Conservation (phyloP, 768 basidiomycete genomes). For the Termitomyces sp. region DNA sequence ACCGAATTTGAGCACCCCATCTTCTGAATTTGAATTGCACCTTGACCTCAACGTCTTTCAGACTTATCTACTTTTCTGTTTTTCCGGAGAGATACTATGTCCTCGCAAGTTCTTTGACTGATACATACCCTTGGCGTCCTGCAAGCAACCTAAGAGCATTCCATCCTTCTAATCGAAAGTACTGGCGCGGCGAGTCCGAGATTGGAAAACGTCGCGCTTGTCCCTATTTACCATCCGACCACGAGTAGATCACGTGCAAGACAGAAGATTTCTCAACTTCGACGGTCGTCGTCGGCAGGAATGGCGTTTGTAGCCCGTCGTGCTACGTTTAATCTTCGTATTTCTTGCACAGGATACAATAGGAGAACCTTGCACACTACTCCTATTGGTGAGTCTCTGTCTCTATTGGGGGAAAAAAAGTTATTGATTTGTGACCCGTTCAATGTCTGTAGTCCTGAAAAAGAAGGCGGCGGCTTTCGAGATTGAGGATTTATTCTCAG, state of each 20-base stretch:
- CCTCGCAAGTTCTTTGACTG: background rate
- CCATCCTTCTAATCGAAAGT: background rate
- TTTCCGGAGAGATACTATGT: background rate
- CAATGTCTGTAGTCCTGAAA: slow-evolving; percentile 3
- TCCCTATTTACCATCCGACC: background rate
- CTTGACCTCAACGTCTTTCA: background rate
- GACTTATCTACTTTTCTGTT: background rate
- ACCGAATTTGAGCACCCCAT: background rate
- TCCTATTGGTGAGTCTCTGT: slow-evolving; percentile 4
- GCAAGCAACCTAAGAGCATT: too few species aligned
- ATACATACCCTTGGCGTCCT: too few species aligned
- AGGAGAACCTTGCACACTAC: slow-evolving; percentile 7
- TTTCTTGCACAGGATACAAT: background rate
- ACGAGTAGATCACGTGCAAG: background rate
- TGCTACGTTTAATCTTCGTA: background rate
- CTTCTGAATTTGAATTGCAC: background rate
- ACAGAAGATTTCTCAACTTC: background rate
- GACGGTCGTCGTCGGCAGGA: background rate
- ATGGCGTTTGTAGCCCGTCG: slow-evolving; percentile 7
- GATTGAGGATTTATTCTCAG: slow-evolving; percentile 12
- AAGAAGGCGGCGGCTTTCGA: slow-evolving; percentile 9
- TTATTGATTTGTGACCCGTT: background rate
- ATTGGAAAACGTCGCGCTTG: background rate
- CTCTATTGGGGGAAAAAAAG: background rate
- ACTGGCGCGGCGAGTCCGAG: slow-evolving; percentile 3